phyloP scores from a whole-genome alignment of 2,329 filamentous ascomycete genomes.

The Orbilia brochopaga region DNA sequence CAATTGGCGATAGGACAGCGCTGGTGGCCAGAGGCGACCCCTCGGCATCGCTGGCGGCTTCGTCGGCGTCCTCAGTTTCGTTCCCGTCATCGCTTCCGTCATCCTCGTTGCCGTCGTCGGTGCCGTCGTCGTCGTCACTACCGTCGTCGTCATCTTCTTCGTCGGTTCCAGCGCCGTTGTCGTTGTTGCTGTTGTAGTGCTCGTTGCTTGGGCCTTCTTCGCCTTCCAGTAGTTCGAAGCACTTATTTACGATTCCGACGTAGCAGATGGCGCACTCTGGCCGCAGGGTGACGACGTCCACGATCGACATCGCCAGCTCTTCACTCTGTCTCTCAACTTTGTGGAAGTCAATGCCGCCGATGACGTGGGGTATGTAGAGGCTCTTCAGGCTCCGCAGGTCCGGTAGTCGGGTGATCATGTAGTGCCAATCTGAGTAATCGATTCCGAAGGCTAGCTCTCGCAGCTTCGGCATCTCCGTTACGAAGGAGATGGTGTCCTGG shows the following conservation, averaged over 20 bases:
- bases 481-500: slow-evolving; percentile 72
- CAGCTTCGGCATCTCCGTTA: slow-evolving; percentile 76
- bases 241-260: slow-evolving; percentile 76
- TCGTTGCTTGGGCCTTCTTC: slow-evolving; percentile 58
- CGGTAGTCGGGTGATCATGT: slow-evolving; percentile 76
- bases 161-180: slow-evolving; percentile 58
- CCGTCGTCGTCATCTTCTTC: slow-evolving; percentile 63
- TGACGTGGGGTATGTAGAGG: slow-evolving; percentile 72
- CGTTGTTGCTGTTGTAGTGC: slow-evolving; percentile 36
- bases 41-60: slow-evolving; percentile 28
- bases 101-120: slow-evolving; percentile 57
- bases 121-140: slow-evolving; percentile 59
- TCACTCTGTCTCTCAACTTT: slow-evolving; percentile 66
- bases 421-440: slow-evolving; percentile 80
- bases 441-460: slow-evolving; percentile 75
- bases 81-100: slow-evolving; percentile 54
- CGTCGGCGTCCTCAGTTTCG: slow-evolving; percentile 58
- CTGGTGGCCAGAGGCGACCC: slow-evolving; percentile 24
- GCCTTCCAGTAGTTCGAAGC: slow-evolving; percentile 78
- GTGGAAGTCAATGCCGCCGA: slow-evolving; percentile 62
- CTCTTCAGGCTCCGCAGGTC: slow-evolving; percentile 73
- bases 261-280: slow-evolving; percentile 79
- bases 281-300: slow-evolving; percentile 77
- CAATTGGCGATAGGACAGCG: slow-evolving; percentile 58
- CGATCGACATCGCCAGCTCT: slow-evolving; percentile 76